phyloP scores from a whole-genome alignment of 371 early-diverging fungal genomes.

The Basidiobolus meristosporus region DNA sequence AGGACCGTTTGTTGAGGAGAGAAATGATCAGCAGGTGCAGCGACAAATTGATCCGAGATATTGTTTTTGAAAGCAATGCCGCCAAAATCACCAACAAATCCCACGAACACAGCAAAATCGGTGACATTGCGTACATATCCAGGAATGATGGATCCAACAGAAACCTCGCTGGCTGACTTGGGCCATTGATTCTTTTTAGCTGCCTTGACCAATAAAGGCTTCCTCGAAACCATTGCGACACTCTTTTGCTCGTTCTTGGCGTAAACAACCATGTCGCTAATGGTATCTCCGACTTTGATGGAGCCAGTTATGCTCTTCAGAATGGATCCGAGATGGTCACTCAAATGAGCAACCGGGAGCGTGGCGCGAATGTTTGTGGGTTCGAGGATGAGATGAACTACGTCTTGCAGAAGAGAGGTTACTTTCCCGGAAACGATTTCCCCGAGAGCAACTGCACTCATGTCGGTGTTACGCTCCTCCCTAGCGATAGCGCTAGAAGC shows the following conservation, averaged over 20 bases:
- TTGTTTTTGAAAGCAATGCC: conserved; percentile 14
- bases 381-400: conserved; percentile 24
- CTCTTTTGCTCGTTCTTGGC: conserved; percentile 17
- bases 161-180: conserved; percentile 7
- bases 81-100: conserved; percentile 24
- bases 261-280: conserved; percentile 31
- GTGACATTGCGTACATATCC: conserved; percentile 33
- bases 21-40: conserved; percentile 21
- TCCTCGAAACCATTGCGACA: conserved; percentile 24
- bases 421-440: conserved; percentile 27
- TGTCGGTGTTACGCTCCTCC: conserved; percentile 6
- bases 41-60: conserved; percentile 33
- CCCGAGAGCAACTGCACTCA: conserved; percentile 13
- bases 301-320: conserved; percentile 15
- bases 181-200: conserved; percentile 15
- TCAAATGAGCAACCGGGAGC: conserved; percentile 29
- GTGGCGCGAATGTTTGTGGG: conserved; percentile 24
- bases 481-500: background rate
- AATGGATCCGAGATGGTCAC: conserved; percentile 29
- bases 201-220: conserved; percentile 30
- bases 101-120: conserved; percentile 33
- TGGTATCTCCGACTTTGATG: conserved; percentile 15
- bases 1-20: conserved; percentile 39
- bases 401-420: conserved; percentile 17
- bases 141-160: conserved; percentile 23